Base-by-base conservation (phyloP, 179 eudicot species). In the Silene vulgaris region DNA sequence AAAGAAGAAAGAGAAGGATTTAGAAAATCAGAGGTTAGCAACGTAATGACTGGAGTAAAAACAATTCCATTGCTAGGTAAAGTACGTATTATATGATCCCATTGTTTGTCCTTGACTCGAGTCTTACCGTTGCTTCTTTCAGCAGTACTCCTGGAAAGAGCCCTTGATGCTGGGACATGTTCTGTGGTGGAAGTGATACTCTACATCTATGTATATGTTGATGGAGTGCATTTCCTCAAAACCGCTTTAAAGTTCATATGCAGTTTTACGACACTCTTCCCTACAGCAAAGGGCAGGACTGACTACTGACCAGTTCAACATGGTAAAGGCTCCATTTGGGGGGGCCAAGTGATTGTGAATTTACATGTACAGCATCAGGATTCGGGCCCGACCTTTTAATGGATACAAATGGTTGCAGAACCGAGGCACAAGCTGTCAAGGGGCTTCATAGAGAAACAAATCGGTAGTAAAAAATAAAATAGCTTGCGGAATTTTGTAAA, bases 1-100 rank as follows among this genome's bases (percentile, higher is more conserved):
- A 63, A 89, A 79, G 77, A 92, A 84, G 86, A 90, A 88, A 82
- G 89, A 85, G 81, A 92, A 84, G 75, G 96, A 79, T 80, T 76
- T 79, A 61, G 84, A 80, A 84, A 77, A 59, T 66, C 88, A 82
- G 17, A 74, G 23, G 63, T 12, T 69, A 60, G n/a, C 30, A 69
- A 21, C 71, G 71, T 28, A 60, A 74, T 59, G 80, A 74, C 71
- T 35, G 69, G 20, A 60, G 37, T 29, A 8, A 29, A 13, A 14
- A 21, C 14, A 32, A 12, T 4, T 14, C 72, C 29, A 29, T 8
- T 5, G 8, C 19, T 56, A 14, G 60, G 60, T 56, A 56, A 40
- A 56, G 29, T 16, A 35, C 20, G 23, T 65, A 4, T 14, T 14
- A 14, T 2, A 29, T 30, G 70, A 68, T 35, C 16, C 29, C 30